phyloP scores from a whole-genome alignment of 2,329 filamentous ascomycete genomes.

The Fusarium abutilonis region DNA sequence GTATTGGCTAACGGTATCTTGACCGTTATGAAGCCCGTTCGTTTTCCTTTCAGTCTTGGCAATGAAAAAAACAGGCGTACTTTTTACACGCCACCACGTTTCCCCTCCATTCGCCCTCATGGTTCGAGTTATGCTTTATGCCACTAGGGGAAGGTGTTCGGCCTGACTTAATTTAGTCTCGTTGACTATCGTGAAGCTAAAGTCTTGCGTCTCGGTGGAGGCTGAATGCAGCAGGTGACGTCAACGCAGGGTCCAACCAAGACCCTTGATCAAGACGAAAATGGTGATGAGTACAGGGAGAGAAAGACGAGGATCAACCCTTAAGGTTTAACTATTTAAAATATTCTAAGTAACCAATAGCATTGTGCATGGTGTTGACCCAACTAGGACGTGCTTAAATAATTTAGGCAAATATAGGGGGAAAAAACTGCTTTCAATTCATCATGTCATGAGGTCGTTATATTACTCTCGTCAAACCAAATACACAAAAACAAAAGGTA shows the following conservation, averaged over 20 bases:
- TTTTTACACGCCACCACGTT: conserved; percentile 30
- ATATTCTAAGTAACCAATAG: no score
- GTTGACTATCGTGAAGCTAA: conserved; percentile 8
- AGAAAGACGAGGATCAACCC: no score
- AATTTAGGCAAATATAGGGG: neutral
- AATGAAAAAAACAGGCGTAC: neutral
- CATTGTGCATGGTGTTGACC: no score
- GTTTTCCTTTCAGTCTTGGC: conserved; percentile 9
- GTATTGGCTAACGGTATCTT: neutral
- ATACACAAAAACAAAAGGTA: conserved; percentile 23
- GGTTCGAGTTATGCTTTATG: neutral
- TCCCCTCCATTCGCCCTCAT: conserved; percentile 7
- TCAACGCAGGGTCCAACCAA: conserved; percentile 26
- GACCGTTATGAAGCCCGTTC: neutral
- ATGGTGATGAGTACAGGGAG: neutral
- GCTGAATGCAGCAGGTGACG: conserved; percentile 31
- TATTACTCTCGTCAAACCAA: conserved; percentile 34
- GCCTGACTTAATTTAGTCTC: conserved; percentile 21
- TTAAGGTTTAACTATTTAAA: no score
- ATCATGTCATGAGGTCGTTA: conserved; percentile 40
- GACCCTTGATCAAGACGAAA: neutral
- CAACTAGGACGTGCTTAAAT: no score
- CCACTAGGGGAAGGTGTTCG: conserved; percentile 18
- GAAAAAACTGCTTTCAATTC: conserved; percentile 12
- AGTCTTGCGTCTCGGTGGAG: conserved; percentile 6